phyloP scores from a whole-genome alignment of 2,329 filamentous ascomycete genomes.

The Xylaria sp. region DNA sequence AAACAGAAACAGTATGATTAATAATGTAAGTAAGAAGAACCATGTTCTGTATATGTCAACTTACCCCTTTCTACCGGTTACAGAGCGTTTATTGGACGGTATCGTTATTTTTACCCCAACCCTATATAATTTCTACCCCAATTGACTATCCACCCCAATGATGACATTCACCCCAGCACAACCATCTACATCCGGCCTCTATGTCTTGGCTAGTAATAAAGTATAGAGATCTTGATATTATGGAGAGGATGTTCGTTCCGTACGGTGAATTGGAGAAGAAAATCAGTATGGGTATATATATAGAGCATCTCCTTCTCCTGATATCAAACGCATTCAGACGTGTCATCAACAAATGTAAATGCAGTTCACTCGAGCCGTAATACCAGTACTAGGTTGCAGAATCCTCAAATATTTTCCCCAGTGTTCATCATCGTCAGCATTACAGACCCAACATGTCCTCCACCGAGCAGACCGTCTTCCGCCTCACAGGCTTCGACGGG shows the following conservation, averaged over 20 bases:
- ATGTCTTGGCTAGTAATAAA: neutral
- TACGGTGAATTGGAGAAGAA: neutral
- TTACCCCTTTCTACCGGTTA: neutral
- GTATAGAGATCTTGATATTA: neutral
- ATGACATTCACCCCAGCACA: conserved; percentile 4
- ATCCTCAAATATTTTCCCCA: neutral
- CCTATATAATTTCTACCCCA: neutral
- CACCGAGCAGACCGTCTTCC: conserved; percentile 37
- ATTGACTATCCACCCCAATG: neutral
- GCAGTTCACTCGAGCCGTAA: neutral
- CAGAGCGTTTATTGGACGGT: neutral
- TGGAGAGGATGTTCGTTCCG: neutral
- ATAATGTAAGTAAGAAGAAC: neutral
- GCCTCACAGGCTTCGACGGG: conserved; percentile 24
- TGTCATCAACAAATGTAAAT: neutral
- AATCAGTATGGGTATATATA: conserved; percentile 9
- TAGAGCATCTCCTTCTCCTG: conserved; percentile 4
- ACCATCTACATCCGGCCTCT: neutral
- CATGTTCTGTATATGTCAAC: neutral
- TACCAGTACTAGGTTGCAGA: neutral
- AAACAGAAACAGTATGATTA: neutral
- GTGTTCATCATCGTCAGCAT: neutral
- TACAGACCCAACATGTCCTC: conserved; percentile 24
- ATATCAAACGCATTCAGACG: neutral
- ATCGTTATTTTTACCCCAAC: neutral